phyloP scores from a whole-genome alignment of 371 early-diverging fungal species.

The Mortierella polycephala region DNA sequence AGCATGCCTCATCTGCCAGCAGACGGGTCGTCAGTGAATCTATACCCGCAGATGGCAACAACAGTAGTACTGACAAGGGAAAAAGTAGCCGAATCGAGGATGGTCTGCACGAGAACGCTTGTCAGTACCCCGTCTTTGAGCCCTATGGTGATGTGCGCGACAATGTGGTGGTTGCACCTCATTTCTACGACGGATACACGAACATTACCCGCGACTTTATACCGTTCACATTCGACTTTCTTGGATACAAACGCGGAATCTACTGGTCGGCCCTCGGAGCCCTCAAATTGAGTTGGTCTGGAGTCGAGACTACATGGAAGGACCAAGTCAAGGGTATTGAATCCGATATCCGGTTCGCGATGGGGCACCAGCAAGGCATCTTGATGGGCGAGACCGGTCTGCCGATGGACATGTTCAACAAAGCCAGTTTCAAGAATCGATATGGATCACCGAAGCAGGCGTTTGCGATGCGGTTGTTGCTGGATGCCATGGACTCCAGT shows the following conservation, averaged over 20 bases:
- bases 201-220: constrained; percentile 53
- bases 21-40: constrained; percentile 1
- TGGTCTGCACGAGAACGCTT: constrained; percentile 22
- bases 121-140: constrained; percentile 45
- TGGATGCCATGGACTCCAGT: constrained; percentile 67
- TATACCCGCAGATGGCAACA: neutral
- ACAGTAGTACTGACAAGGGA: neutral
- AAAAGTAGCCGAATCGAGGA: constrained; percentile 1
- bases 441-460: constrained; percentile 47
- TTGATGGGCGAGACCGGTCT: constrained; percentile 80
- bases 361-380: constrained; percentile 38
- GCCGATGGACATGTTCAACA: constrained; percentile 75
- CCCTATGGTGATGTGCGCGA: constrained; percentile 63
- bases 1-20: constrained; percentile 12
- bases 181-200: constrained; percentile 77
- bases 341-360: constrained; percentile 61
- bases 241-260: constrained; percentile 73
- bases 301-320: constrained; percentile 55
- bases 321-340: constrained; percentile 67
- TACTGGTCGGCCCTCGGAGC: constrained; percentile 46
- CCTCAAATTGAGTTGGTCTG: constrained; percentile 35
- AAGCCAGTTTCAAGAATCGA: constrained; percentile 37
- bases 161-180: constrained; percentile 79
- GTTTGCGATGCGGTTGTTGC: constrained; percentile 33
- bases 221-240: constrained; percentile 63